These are phyloP conservation scores for Debaryomyces singareniensis DNA, from an alignment of 1,139 yeast species.

Conservation along the genomic window DNA sequence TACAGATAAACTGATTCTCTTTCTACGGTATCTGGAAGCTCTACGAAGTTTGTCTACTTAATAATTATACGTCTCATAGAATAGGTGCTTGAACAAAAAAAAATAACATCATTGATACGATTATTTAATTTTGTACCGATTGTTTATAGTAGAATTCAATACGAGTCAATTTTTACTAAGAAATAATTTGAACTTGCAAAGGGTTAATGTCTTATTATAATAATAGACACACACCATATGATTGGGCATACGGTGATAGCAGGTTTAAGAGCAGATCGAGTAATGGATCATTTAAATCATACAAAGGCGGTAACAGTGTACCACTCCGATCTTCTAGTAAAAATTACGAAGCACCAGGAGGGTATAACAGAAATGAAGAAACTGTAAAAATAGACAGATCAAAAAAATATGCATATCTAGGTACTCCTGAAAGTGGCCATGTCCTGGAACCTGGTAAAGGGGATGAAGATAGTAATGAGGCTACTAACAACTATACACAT, in stretches of 20 bases:
- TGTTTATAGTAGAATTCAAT: too few relatives aligned
- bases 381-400: not conserved
- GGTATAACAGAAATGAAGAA: not conserved
- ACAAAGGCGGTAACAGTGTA: slow-evolving; percentile 2
- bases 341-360: not conserved
- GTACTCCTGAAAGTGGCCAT: not conserved
- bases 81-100: too few relatives aligned
- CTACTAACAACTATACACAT: not conserved
- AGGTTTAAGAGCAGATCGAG: slow-evolving; percentile 4
- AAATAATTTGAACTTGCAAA: too few relatives aligned
- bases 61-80: too few relatives aligned
- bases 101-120: too few relatives aligned
- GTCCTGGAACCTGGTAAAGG: not conserved
- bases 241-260: slow-evolving; percentile 7
- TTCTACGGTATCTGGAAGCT: too few relatives aligned
- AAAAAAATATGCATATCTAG: not conserved
- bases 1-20: too few relatives aligned
- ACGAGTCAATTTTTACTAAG: too few relatives aligned
- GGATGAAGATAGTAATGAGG: not conserved
- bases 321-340: not conserved
- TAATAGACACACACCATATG: slow-evolving; percentile 9
- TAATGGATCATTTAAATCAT: not conserved
- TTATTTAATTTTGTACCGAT: too few relatives aligned
- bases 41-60: too few relatives aligned
- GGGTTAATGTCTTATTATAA: slow-evolving; percentile 13